Evolutionary conservation across 192 early-diverging fungal species (phyloP), one percentile per base, ranked within the genome.

Genomic region (Allomyces arbusculus): DNA sequence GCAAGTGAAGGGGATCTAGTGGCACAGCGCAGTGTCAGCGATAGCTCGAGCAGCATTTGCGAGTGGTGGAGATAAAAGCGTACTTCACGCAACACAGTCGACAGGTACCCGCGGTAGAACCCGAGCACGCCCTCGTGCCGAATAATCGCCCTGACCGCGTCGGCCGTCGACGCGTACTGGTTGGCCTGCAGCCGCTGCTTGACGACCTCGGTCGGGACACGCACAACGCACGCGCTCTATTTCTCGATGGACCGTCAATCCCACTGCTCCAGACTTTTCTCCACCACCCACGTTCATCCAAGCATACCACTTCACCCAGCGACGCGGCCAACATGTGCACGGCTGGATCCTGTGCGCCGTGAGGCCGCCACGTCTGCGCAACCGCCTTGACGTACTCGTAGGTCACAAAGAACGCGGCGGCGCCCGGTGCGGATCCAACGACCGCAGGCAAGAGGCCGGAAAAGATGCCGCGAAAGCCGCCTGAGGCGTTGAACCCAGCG

Each of bases 101-200:
- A 91, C 63, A 87, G 72, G 68, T 89, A 98, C 9, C 95, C 95
- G 23, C 91, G 84, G 69, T 95, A 98, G 66, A 98, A 88, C 6
- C 93, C 95, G 64, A 82, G 66, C 6, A 91, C 44, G 0, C 92
- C 92, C 61, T 94, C 88, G 19, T 76, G 69, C 3, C 73, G 64
- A 62, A 86, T 70, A 10, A 91, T 91, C 61, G 80, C 71, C 28
- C 73, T 73, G 11, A 91, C 69, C 12, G 92, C 91, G 1, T 66
- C 70, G 8, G 71, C 70, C n/a, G 85, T 80, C 64, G 82, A 77
- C 1, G 58, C 44, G 69, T 84, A 89, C 65, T 88, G 88, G 71
- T 88, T 78, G 43, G 91, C 84, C 74, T 98, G 95, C 89, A 98
- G 87, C 62, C 95, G 78, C 72, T 94, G 91, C 72, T 98, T 98